phyloP scores from a whole-genome alignment of 2,329 filamentous ascomycete genomes.

The Fusarium brachygibbosum region DNA sequence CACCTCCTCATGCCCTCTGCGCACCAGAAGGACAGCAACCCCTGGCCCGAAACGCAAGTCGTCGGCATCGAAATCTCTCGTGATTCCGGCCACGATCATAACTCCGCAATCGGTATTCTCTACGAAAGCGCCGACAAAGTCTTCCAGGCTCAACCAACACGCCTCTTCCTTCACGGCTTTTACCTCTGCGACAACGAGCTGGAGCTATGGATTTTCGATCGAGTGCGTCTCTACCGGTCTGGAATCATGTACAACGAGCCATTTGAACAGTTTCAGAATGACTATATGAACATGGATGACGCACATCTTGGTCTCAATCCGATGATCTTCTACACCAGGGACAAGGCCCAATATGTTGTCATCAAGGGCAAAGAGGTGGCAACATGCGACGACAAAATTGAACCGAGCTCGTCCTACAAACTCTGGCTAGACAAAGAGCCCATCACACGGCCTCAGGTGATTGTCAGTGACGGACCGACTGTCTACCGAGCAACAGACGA shows the following conservation, averaged over 20 bases:
- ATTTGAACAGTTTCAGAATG: neutral
- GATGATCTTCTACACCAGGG: neutral
- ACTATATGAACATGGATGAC: constrained; percentile 5
- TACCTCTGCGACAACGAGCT: neutral
- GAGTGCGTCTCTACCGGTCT: neutral
- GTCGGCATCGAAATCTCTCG: neutral
- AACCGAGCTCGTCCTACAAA: neutral
- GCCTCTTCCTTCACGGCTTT: constrained; percentile 6
- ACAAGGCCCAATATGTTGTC: neutral
- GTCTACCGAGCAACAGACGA: constrained; percentile 28
- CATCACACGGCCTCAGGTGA: constrained; percentile 20
- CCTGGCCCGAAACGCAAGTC: constrained; percentile 5
- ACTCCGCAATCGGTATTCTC: neutral
- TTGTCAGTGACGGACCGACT: constrained; percentile 38
- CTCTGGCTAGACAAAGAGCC: constrained; percentile 15
- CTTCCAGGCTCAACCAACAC: neutral
- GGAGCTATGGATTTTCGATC: constrained; percentile 10
- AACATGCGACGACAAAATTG: neutral
- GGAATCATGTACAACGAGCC: neutral
- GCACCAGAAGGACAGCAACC: neutral
- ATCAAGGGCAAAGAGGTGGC: neutral
- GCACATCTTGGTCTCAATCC: constrained; percentile 1
- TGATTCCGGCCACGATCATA: neutral
- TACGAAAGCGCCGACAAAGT: neutral
- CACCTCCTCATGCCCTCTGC: neutral